These are phyloP conservation scores for Acorus gramineus DNA, from an alignment of 106 monocot genomes.

Conservation along the genomic window DNA sequence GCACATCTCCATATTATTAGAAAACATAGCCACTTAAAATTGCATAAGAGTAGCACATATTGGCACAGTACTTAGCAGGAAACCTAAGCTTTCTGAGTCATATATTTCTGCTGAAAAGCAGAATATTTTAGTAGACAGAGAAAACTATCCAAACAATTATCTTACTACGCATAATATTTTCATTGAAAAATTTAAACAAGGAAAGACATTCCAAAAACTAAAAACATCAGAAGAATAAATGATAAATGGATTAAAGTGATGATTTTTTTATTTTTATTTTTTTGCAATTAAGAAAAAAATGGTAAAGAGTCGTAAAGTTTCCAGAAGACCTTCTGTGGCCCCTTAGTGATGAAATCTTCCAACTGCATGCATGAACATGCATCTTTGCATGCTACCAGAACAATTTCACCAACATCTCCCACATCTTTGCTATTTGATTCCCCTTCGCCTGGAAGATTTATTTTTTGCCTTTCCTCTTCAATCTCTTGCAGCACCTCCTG, in stretches of 20 bases:
- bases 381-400: conserved; percentile 94
- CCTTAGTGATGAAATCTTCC: conserved; percentile 69
- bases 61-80: too few relatives aligned
- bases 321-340: conserved; percentile 48
- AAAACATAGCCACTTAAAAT: too few relatives aligned
- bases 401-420: conserved; percentile 33
- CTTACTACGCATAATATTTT: too few relatives aligned
- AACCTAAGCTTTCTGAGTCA: too few relatives aligned
- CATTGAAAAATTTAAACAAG: too few relatives aligned
- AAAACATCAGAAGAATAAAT: not conserved
- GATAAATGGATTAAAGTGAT: not conserved
- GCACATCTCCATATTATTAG: too few relatives aligned
- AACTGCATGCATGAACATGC: conserved; percentile 92
- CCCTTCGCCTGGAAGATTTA: conserved; percentile 14
- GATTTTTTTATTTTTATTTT: too few relatives aligned
- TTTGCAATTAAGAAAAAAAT: too few relatives aligned
- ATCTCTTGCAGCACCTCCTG: conserved; percentile 94
- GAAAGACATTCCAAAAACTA: not conserved
- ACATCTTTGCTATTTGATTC: conserved; percentile 15
- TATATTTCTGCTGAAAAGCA: too few relatives aligned
- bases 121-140: too few relatives aligned
- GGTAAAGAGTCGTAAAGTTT: not conserved
- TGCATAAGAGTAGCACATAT: too few relatives aligned
- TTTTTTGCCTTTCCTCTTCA: conserved; percentile 57
- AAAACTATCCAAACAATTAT: too few relatives aligned